Conservation (phyloP, 1,284 basidiomycete genomes). For the Moesziomyces aphidis region DNA sequence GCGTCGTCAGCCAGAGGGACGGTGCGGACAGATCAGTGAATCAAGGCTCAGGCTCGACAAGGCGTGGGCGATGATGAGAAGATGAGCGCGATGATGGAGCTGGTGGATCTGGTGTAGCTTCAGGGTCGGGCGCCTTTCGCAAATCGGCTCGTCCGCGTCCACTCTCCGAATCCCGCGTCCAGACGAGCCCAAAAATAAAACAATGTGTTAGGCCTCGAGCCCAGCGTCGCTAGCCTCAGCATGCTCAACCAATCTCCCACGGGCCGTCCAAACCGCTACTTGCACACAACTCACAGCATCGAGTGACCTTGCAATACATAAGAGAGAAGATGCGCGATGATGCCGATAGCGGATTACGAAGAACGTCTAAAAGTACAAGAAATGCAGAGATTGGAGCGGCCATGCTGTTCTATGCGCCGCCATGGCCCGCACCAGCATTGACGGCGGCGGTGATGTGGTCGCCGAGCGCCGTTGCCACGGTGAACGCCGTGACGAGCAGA, state of each 20-base stretch:
- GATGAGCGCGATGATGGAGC: neutral
- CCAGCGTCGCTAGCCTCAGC: no score
- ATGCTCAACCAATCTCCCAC: no score
- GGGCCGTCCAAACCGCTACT: no score
- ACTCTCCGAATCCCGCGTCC: conserved; percentile 8
- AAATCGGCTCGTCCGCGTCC: conserved; percentile 10
- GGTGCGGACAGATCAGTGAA: no score
- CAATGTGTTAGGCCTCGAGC: no score
- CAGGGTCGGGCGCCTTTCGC: neutral
- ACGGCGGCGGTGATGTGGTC: conserved; percentile 51
- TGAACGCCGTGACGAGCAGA: conserved; percentile 74
- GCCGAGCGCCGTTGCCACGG: conserved; percentile 68
- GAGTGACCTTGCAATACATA: no score
- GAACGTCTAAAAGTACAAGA: conserved; percentile 25
- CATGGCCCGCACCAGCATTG: conserved; percentile 50
- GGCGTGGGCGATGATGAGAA: neutral
- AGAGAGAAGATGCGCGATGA: neutral
- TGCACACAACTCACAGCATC: no score
- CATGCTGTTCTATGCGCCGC: conserved; percentile 17
- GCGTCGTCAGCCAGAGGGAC: no score
- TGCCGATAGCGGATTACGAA: neutral
- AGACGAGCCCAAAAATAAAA: no score
- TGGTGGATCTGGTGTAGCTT: neutral
- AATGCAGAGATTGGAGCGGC: neutral
- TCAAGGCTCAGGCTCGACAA: no score